Evolutionary conservation across 2,329 filamentous ascomycete species (phyloP), one percentile per base, ranked within the genome.

Genomic region (Cyphellophora attinorum): DNA sequence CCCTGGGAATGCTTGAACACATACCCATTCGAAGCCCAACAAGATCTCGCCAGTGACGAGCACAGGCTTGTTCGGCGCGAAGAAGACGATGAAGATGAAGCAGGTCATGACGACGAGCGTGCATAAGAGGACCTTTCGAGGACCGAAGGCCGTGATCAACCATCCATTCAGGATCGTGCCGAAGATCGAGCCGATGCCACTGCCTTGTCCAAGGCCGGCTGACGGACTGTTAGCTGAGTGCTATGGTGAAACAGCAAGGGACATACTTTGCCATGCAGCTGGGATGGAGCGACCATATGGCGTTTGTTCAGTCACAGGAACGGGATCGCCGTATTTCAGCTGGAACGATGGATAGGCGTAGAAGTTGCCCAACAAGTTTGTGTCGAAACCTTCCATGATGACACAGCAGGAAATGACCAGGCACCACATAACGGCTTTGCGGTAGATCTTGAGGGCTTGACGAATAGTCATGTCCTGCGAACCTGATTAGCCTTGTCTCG

Each of bases 361-460:
- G 35, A 53, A 48, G 19, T 33, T 42, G 18, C 38, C 36, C 11
- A 52, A 17, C 21, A 93, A 65, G 50, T 75, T 79, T 39, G 91
- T 68, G 53, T 93, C 85, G 29, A 46, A 49, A 3, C 47, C 47
- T 25, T 93, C 85, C 86, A 94, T 94, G 50, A 75, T 76, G 52
- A 93, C 91, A 55, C 82, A 88, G 0, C 84, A 89, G n/a, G 82
- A 89, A 57, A 94, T 88, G 40, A 93, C 65, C 33, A 93, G 52
- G 49, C 79, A 85, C 85, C 85, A 94, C 14, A 65, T 71, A 37
- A 93, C 79, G 14, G 86, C 86, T 64, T 93, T 89, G 39, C 85
- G 85, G 53, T 94, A 94, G 16, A 91, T 68, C 52, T 68, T 76
- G 56, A 93, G 69, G 42, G 84, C 85, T 62, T 93, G 76, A 54